These are phyloP conservation scores for Talaromyces funiculosus DNA, from an alignment of 2,329 filamentous ascomycete species.

Conservation along the genomic window DNA sequence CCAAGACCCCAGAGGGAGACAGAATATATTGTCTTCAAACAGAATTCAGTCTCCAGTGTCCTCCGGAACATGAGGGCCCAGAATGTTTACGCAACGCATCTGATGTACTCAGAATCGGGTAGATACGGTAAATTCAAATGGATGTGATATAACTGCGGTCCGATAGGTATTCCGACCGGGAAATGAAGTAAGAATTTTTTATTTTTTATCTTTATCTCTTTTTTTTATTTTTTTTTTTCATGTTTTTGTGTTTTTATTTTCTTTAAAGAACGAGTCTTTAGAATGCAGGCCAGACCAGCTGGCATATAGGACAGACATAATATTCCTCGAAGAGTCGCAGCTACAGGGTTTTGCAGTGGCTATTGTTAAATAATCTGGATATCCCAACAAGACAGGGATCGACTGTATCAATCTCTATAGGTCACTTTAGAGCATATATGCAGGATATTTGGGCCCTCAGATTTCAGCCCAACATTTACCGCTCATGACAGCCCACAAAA, in stretches of 20 bases:
- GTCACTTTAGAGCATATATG: no score
- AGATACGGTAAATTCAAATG: neutral
- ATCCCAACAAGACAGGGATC: no score
- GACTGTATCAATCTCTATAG: no score
- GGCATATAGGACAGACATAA: neutral
- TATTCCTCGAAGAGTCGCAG: neutral
- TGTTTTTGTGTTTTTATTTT: no score
- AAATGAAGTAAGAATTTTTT: neutral
- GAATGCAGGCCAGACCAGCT: neutral
- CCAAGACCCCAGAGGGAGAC: constrained; percentile 2
- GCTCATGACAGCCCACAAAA: no score
- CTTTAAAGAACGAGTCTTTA: neutral
- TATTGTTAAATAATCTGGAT: no score
- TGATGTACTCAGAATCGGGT: constrained; percentile 4
- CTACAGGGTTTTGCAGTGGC: neutral
- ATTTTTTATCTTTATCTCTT: neutral
- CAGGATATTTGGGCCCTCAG: no score
- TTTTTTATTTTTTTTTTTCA: neutral
- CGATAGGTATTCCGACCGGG: neutral
- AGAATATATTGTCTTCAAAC: constrained; percentile 5
- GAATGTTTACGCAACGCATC: constrained; percentile 3
- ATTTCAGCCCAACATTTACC: no score
- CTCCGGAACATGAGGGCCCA: constrained; percentile 2
- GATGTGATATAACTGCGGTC: neutral
- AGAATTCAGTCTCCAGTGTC: constrained; percentile 6